Evolutionary conservation across 495 filamentous ascomycete genomes (phyloP), one percentile per base, ranked within the genome.

Genomic region (Aspergillus saccharolyticus): DNA sequence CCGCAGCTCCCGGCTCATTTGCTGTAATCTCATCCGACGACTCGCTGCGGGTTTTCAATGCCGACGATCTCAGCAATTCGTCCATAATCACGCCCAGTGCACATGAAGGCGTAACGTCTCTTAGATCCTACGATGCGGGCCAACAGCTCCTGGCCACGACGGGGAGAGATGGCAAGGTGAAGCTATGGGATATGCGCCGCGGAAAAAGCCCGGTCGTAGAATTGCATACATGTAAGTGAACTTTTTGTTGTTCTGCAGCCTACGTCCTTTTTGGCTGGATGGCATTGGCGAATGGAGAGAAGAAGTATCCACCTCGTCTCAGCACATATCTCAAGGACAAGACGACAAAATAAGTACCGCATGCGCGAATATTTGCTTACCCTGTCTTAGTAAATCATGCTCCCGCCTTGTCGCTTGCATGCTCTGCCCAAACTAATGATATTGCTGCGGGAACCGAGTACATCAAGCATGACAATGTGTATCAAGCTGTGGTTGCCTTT

Each of bases 401-500:
- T 0, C 78, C 86, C 24, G 77, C 91, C 28, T 73, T 90, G n/a
- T 89, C 90, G 1, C 72, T 94, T 18, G 84, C 84, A 22, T 85
- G 82, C 67, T 81, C 79, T 24, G 73, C 74, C 50, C 70, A 73
- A 43, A 80, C 77, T 16, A 83, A 83, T 61, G 72, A 78, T 12
- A 67, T 96, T 14, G 89, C 84, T 25, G 87, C 85, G 22, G 93
- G 93, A 9, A 91, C 88, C 8, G 92, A 96, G 68, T 73, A 94
- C 24, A 80, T 79, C 15, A 83, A 90, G 42, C 83, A 3, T 28
- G 9, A 28, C 9, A 4, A 28, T 9, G 25, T 3, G 25, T 9
- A 83, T 24, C 83, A 89, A 66, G 88, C 89, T 16, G 79, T 83
- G 45, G 85, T 96, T 48, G 67, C 85, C 52, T 75, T 95, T 59